phyloP scores from a whole-genome alignment of 2,329 filamentous ascomycete genomes.

The Diaporthe sp. region DNA sequence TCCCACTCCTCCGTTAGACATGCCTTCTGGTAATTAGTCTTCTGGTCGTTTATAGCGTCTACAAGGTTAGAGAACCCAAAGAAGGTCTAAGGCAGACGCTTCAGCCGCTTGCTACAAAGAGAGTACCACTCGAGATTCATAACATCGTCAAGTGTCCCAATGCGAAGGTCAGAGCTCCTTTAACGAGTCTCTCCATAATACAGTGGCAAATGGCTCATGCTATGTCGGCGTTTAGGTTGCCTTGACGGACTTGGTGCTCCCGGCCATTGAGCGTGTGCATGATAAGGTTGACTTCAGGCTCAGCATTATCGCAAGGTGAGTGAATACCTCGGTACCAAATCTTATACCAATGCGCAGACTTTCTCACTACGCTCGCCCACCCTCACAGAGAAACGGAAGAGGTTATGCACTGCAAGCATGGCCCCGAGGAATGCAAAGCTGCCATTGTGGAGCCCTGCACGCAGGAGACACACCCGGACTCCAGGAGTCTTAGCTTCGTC shows the following conservation, averaged over 20 bases:
- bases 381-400: background rate
- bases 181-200: background rate
- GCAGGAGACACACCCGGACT: background rate
- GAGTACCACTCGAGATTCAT: background rate
- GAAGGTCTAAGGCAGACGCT: background rate
- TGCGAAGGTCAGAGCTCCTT: background rate
- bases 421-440: background rate
- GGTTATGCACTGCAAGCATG: background rate
- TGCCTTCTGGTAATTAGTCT: background rate
- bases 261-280: background rate
- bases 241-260: background rate
- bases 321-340: background rate
- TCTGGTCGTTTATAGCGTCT: background rate
- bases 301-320: background rate
- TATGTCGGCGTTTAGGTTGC: background rate
- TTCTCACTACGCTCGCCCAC: background rate
- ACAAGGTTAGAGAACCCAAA: background rate
- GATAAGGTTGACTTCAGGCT: background rate
- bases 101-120: background rate
- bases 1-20: background rate
- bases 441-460: background rate
- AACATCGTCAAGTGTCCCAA: background rate
- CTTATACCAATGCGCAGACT: background rate
- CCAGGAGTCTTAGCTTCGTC: background rate
- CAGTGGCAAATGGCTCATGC: background rate